phyloP scores from a whole-genome alignment of 164 flowering plant genomes.

The Sedum album region DNA sequence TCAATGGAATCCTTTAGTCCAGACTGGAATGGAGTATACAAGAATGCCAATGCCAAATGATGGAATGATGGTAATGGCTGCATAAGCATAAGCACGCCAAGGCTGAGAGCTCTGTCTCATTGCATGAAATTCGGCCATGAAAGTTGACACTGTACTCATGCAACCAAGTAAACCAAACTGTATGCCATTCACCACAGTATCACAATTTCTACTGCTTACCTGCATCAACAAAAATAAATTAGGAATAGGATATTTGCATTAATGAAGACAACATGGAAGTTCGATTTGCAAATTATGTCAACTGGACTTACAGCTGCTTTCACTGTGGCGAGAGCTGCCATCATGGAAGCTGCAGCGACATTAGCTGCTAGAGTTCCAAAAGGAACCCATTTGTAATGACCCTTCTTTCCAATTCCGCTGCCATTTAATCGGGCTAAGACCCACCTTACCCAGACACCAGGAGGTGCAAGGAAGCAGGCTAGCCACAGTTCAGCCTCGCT shows the following conservation, averaged over 20 bases:
- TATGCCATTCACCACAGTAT: conserved; percentile 47
- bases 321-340: conserved; percentile 68
- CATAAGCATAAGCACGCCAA: conserved; percentile 74
- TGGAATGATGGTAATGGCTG: conserved; percentile 33
- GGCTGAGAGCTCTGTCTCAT: conserved; percentile 56
- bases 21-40: conserved; percentile 61
- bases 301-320: conserved; percentile 48
- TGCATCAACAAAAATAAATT: conserved; percentile 19
- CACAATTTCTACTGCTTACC: conserved; percentile 50
- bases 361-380: conserved; percentile 85
- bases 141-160: conserved; percentile 89
- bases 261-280: background rate
- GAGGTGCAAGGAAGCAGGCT: conserved; percentile 75
- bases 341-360: conserved; percentile 65
- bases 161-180: conserved; percentile 84
- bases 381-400: conserved; percentile 66
- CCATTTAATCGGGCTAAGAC: conserved; percentile 76
- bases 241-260: background rate
- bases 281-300: background rate
- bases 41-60: conserved; percentile 68
- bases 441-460: conserved; percentile 94
- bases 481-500: conserved; percentile 58
- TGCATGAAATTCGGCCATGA: conserved; percentile 72
- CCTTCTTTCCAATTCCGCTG: conserved; percentile 51
- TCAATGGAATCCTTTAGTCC: conserved; percentile 23